These are phyloP conservation scores for Didymella pinodella DNA, from an alignment of 2,329 filamentous ascomycete genomes.

Conservation along the genomic window DNA sequence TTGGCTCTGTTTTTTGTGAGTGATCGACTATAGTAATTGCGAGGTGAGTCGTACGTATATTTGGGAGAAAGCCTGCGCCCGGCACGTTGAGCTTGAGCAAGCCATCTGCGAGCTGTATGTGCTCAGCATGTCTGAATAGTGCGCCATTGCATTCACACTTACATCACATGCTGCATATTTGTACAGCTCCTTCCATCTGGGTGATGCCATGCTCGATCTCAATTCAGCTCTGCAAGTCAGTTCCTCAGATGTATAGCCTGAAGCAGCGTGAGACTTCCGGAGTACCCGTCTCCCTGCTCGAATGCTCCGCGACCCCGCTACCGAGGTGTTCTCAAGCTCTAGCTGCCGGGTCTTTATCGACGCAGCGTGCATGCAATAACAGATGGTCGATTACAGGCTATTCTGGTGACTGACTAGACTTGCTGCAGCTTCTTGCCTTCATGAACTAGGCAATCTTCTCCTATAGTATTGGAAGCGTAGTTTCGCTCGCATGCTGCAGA, in stretches of 20 bases:
- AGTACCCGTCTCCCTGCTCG: not conserved
- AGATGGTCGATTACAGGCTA: not conserved
- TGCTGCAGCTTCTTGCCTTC: not conserved
- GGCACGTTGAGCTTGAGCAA: slow-evolving; percentile 73
- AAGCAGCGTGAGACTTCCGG: not conserved
- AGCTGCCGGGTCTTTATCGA: not conserved
- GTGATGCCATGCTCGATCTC: slow-evolving; percentile 30
- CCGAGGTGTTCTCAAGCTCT: slow-evolving; percentile 24
- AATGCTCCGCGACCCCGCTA: slow-evolving; percentile 27
- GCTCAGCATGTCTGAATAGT: slow-evolving; percentile 22
- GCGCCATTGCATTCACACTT: slow-evolving; percentile 7
- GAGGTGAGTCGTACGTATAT: slow-evolving; percentile 60
- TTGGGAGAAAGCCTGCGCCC: slow-evolving; percentile 71
- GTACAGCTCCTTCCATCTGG: slow-evolving; percentile 43
- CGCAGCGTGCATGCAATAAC: not conserved
- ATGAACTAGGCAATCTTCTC: not conserved
- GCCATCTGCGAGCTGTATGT: slow-evolving; percentile 66
- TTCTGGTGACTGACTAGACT: not conserved
- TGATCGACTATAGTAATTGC: not conserved
- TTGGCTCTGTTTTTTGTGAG: slow-evolving; percentile 32
- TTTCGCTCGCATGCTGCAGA: not conserved
- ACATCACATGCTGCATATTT: slow-evolving; percentile 49
- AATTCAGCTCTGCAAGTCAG: not conserved
- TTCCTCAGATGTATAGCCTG: not conserved
- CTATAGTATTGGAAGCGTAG: not conserved